These are phyloP conservation scores for Ophiostoma ips DNA, from an alignment of 2,329 filamentous ascomycete species.

Conservation along the genomic window DNA sequence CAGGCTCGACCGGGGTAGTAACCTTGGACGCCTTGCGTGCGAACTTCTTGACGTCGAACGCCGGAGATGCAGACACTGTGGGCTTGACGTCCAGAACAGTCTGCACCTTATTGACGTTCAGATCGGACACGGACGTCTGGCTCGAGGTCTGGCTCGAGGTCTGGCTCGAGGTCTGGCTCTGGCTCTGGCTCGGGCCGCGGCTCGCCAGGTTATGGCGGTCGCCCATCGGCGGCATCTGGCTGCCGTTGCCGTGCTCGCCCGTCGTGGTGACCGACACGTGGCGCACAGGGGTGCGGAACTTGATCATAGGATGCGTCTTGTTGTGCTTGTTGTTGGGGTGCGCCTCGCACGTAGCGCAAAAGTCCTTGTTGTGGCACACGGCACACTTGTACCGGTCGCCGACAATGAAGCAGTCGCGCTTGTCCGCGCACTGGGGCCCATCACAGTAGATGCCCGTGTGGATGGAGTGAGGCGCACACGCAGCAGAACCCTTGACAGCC, in stretches of 20 bases:
- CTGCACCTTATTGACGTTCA: constrained; percentile 25
- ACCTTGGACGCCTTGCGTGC: not conserved
- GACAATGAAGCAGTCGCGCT: constrained; percentile 47
- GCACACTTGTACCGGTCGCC: constrained; percentile 95
- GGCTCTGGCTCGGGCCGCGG: not conserved
- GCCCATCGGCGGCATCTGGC: constrained; percentile 54
- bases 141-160: not conserved
- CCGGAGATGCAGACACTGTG: not conserved
- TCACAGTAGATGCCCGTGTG: constrained; percentile 91
- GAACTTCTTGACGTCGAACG: not conserved
- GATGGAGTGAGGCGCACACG: constrained; percentile 33
- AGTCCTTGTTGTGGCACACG: constrained; percentile 87
- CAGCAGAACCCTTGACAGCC: not conserved
- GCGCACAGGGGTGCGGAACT: constrained; percentile 86
- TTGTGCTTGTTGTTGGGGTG: constrained; percentile 76
- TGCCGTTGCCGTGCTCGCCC: constrained; percentile 58
- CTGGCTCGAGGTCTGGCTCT: not conserved
- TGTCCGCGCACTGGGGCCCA: constrained; percentile 64
- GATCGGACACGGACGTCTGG: not conserved
- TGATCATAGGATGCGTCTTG: constrained; percentile 90
- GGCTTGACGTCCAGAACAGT: constrained; percentile 63
- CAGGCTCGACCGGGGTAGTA: constrained; percentile 5
- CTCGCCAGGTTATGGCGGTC: constrained; percentile 31
- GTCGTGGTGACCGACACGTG: constrained; percentile 77
- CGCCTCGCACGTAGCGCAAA: constrained; percentile 89